Base-by-base conservation (phyloP, 2,329 filamentous ascomycete species). In the Xylariaceae sp. region DNA sequence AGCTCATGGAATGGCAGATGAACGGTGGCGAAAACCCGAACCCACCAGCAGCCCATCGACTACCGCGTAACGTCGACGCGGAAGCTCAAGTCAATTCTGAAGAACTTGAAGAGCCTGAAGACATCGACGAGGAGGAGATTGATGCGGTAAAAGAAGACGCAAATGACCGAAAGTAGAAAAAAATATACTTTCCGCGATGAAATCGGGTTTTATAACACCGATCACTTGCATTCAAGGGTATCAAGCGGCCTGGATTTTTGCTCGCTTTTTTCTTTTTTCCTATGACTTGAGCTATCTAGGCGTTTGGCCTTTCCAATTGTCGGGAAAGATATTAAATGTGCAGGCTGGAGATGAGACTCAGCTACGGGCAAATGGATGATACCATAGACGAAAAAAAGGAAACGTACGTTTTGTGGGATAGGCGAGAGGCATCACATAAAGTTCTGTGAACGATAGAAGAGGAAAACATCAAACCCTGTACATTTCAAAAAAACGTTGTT, bases 1-100 rank as follows among this genome's bases (percentile, higher is more conserved):
- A 88, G 73, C 77, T 99, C 51, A 99, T 99, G 94, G 92, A 97
- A 72, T 97, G 91, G 91, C 94, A 99, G 74, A 88, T 97, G 83
- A 94, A 81, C 64, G 92, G 91, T 9, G 87, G 88, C 6, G 90
- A 95, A 53, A 67, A 77, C 6, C 70, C 76, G 0, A 70, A 77
- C 3, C 73, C 68, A 61, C 26, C 67, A 58, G 47, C 66, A 60
- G 27, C 68, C 65, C n/a, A 62, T 63, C 68, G 67, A 7, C 70
- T 71, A 3, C 71, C 65, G 3, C 79, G 83, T 78, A 32, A 74
- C 8, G 65, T 66, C 78, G 34, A 74, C 5, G 66, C 67, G 3
- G 66, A 66, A 6, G 11, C 42, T n/a, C 57, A 61, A 35, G 3
- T 39, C 3, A 41, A 30, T 4, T 53, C 50, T 3, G 58, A 60